A percentile compares a stretch with the other conserved stretches of the same genome.
Conservation (phyloP, 176 grass and related monocot genomes). For the Phyllostachys edulis region DNA sequence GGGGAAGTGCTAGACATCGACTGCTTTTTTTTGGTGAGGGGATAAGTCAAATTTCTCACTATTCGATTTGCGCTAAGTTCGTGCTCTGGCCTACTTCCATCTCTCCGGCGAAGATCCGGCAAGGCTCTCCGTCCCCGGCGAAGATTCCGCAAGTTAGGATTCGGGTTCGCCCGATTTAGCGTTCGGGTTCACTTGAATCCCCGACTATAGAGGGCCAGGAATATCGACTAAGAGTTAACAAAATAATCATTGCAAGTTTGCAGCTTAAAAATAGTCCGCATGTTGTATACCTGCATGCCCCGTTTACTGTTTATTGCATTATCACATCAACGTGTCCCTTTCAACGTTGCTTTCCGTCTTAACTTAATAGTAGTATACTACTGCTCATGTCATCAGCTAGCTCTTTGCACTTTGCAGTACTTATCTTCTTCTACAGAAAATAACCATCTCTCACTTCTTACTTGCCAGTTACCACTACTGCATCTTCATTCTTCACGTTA, state of each 20-base stretch:
- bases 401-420: background rate
- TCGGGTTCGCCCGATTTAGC: too few species aligned
- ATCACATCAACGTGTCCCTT: background rate
- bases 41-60: too few species aligned
- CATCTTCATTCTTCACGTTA: background rate
- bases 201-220: too few species aligned
- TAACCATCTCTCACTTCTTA: background rate
- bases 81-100: too few species aligned
- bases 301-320: constrained; percentile 20
- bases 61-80: too few species aligned
- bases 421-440: background rate
- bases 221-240: background rate
- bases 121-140: too few species aligned
- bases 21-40: too few species aligned
- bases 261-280: too few species aligned
- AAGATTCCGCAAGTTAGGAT: too few species aligned
- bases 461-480: background rate
- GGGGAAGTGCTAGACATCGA: too few species aligned
- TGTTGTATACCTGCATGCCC: background rate
- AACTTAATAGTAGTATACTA: background rate
- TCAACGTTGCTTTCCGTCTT: background rate
- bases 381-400: constrained; percentile 1
- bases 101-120: too few species aligned
- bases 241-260: background rate
- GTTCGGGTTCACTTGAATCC: too few species aligned